Evolutionary conservation across 305 asterid species (phyloP), one percentile per base, ranked within the genome.

Genomic region (Fraxinus greggii): DNA sequence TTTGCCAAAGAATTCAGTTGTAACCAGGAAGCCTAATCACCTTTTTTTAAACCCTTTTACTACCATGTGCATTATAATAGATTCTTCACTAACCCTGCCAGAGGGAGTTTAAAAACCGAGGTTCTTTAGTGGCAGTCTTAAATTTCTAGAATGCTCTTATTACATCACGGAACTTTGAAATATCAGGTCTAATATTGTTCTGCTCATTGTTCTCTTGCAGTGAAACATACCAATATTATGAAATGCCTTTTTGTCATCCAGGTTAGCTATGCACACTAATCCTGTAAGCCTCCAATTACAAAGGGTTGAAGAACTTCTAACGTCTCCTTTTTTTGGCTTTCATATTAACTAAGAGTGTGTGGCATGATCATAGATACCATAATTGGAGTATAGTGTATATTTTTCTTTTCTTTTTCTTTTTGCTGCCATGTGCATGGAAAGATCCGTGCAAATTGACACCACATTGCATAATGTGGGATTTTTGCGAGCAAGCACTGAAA

Each of bases 211-310:
- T 29, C 82, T 84, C 85, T 89, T 95, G 98, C 98, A 95, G 98
- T 82, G 98, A 95, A 87, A 94, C 98, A 72, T 94, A 94, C 90
- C 88, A 87, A 82, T 94, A 90, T 87, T 94, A 94, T 87, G 92
- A 93, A 89, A 81, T 94, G 88, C 88, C 95, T 85, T 94, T 94
- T 91, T 95, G 98, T 92, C 91, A 5, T 80, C 97, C 97, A 95
- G 99, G 99, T 95, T 81, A 88, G 95, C 86, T 72, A 76, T 76
- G 86, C 51, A 76, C 74, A 78, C 78, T 77, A 51, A 76, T 75
- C 59, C 42, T 78, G 24, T 81, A 78, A 67, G 59, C 23, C 8
- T 78, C 79, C 54, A 24, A 51, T 28, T 26, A 72, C 42, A 78
- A 24, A 45, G 76, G 38, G 69, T 76, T 81, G 84, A 69, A 85